Evolutionary conservation across 1,284 basidiomycete species (phyloP).

Genomic region (Erythrobasidium hasegawianum): DNA sequence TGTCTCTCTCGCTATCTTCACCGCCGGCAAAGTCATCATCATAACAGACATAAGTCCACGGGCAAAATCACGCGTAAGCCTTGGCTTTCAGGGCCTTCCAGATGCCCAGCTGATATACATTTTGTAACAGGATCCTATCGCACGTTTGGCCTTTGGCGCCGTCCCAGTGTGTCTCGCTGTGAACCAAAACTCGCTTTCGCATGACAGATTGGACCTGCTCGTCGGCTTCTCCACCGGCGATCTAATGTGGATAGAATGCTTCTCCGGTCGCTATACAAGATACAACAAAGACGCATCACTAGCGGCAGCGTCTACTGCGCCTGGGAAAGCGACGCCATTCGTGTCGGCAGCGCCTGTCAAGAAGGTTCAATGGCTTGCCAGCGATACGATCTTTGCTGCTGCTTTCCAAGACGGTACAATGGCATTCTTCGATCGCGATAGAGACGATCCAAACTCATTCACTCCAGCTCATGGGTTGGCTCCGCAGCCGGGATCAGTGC

Average conservation of each 20-base stretch:
- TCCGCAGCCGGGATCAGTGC: neutral
- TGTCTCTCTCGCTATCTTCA: conserved; percentile 36
- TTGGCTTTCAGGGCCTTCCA: too few species aligned
- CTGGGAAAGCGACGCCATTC: neutral
- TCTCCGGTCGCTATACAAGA: conserved; percentile 66
- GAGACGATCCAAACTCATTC: conserved; percentile 59
- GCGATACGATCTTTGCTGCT: conserved; percentile 65
- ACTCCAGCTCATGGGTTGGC: conserved; percentile 7
- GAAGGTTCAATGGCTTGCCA: conserved; percentile 26
- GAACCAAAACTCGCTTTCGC: conserved; percentile 69
- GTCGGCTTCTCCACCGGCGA: conserved; percentile 92
- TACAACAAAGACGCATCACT: conserved; percentile 64
- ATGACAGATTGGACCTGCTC: conserved; percentile 78
- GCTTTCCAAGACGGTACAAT: conserved; percentile 85
- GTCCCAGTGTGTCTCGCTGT: conserved; percentile 85
- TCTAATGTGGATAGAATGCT: conserved; percentile 79
- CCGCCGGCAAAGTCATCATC: conserved; percentile 21
- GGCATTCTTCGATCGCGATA: conserved; percentile 80
- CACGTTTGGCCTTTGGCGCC: conserved; percentile 76
- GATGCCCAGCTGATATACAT: conserved; percentile 27
- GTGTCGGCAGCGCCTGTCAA: conserved; percentile 23
- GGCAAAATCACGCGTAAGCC: conserved; percentile 4
- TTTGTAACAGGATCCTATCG: conserved; percentile 88
- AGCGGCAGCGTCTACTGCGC: neutral
- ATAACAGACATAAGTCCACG: conserved; percentile 27